Evolutionary conservation across 371 early-diverging fungal genomes (phyloP).

Genomic region (Syncephalastrum sp.): DNA sequence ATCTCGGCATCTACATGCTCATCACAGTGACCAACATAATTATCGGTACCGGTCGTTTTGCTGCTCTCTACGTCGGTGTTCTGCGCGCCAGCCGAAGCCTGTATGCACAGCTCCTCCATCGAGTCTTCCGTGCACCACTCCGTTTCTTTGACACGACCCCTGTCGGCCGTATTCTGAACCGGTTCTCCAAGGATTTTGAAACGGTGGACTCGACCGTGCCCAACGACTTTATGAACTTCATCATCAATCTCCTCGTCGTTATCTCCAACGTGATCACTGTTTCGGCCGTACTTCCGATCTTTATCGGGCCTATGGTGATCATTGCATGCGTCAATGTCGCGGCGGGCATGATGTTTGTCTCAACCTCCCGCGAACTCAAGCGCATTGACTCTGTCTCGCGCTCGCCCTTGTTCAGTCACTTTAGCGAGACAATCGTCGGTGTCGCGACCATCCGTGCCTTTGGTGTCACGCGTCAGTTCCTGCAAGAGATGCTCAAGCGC

Average conservation of each 20-base stretch:
- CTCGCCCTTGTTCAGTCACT: constrained; percentile 77
- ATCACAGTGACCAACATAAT: constrained; percentile 37
- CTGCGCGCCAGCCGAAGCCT: constrained; percentile 46
- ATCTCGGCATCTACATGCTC: constrained; percentile 40
- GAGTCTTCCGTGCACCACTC: constrained; percentile 64
- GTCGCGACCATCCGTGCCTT: constrained; percentile 81
- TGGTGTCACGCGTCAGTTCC: constrained; percentile 59
- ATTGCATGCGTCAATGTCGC: constrained; percentile 47
- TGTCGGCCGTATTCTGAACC: constrained; percentile 82
- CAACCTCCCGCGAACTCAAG: constrained; percentile 74
- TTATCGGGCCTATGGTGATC: constrained; percentile 42
- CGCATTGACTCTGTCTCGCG: constrained; percentile 76
- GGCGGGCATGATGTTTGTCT: constrained; percentile 64
- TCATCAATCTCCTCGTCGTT: constrained; percentile 51
- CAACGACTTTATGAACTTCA: constrained; percentile 48
- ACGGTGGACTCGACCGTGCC: constrained; percentile 50
- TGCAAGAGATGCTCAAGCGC: constrained; percentile 49
- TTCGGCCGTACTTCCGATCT: constrained; percentile 57
- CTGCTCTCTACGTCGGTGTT: constrained; percentile 45
- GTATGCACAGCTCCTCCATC: constrained; percentile 48
- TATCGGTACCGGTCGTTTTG: constrained; percentile 32
- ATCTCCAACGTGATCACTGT: constrained; percentile 64
- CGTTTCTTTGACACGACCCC: constrained; percentile 91
- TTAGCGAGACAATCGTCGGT: constrained; percentile 69
- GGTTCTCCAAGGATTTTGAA: constrained; percentile 64